A percentile compares a stretch with the other conserved stretches of the same genome.
These are phyloP conservation scores for Gillenia trifoliata DNA, from an alignment of 306 rosid genomes.

Conservation along the genomic window DNA sequence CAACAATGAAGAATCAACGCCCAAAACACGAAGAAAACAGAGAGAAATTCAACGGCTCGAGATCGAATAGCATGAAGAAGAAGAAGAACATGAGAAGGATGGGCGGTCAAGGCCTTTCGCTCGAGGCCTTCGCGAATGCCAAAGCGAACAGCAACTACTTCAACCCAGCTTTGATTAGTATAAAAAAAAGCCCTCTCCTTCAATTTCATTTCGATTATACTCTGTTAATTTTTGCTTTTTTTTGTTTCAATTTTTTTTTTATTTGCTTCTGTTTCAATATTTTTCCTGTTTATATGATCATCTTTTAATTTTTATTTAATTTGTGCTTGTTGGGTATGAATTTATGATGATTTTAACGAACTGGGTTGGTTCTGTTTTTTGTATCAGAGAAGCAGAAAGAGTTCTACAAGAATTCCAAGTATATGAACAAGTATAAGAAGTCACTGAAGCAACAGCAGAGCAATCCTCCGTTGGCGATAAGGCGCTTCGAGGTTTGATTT, in stretches of 20 bases:
- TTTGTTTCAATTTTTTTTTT: background rate
- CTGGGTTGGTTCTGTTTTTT: constrained; percentile 11
- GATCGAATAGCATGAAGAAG: constrained; percentile 25
- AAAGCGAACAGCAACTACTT: constrained; percentile 52
- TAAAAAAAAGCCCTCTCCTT: constrained; percentile 4
- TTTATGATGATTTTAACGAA: background rate
- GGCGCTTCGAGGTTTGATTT: constrained; percentile 41
- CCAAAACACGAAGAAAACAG: constrained; percentile 19
- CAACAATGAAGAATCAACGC: constrained; percentile 38
- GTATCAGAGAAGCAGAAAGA: constrained; percentile 69
- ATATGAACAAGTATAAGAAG: constrained; percentile 69
- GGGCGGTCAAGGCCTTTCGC: constrained; percentile 66
- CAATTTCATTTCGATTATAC: background rate
- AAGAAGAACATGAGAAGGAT: constrained; percentile 42
- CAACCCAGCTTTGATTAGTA: constrained; percentile 80
- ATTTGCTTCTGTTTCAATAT: background rate
- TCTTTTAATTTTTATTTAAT: background rate
- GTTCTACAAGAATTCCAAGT: constrained; percentile 71
- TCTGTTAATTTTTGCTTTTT: background rate
- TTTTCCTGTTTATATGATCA: background rate
- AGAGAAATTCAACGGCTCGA: constrained; percentile 15
- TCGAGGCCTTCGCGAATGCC: constrained; percentile 52
- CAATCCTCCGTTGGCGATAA: constrained; percentile 17
- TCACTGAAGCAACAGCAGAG: constrained; percentile 41
- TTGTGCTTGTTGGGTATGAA: background rate